Conservation (phyloP, 352 stramenopile genomes). For the Globisporangium barbulae region DNA sequence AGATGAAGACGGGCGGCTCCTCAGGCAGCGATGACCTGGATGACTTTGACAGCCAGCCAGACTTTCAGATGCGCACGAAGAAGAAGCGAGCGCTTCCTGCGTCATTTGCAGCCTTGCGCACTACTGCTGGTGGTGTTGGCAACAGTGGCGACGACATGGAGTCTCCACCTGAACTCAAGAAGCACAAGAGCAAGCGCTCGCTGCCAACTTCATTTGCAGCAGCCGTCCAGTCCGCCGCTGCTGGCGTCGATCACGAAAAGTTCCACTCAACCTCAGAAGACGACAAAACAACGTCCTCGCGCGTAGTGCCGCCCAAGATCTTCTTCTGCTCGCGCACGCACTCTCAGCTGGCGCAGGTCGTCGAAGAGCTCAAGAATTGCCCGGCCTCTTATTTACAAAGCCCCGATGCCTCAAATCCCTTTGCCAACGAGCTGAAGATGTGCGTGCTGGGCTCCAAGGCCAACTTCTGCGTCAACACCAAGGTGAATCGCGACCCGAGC, state of each 20-base stretch:
- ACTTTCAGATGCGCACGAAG: neutral
- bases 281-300: conserved; percentile 4
- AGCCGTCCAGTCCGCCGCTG: neutral
- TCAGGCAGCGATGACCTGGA: neutral
- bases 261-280: conserved; percentile 22
- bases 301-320: conserved; percentile 56
- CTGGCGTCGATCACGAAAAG: conserved; percentile 6
- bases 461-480: conserved; percentile 77
- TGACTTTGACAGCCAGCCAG: conserved; percentile 12
- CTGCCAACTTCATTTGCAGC: conserved; percentile 28
- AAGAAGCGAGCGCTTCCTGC: conserved; percentile 8
- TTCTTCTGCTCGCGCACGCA: conserved; percentile 89
- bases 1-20: neutral
- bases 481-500: conserved; percentile 54
- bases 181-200: conserved; percentile 17
- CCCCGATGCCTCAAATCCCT: conserved; percentile 35
- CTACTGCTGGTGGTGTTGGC: neutral
- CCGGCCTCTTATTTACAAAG: conserved; percentile 54
- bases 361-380: conserved; percentile 79
- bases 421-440: conserved; percentile 54
- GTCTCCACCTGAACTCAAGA: conserved; percentile 11
- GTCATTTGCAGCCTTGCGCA: neutral
- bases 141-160: conserved; percentile 5
- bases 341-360: conserved; percentile 79
- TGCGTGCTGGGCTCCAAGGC: conserved; percentile 76